Conservation (phyloP, 2,329 filamentous ascomycete genomes). For the Lasiodiplodia sp. region DNA sequence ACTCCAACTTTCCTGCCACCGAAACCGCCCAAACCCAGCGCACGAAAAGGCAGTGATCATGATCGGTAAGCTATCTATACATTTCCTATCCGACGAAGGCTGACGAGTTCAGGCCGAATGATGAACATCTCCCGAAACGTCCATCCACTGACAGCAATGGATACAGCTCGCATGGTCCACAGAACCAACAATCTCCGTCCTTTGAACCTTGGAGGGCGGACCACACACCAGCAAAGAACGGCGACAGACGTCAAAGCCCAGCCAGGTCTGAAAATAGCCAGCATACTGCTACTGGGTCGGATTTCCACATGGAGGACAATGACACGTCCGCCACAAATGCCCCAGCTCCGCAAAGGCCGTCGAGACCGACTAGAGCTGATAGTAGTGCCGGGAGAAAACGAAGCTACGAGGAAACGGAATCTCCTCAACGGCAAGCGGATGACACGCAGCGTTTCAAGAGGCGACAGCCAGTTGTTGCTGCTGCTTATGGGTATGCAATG, state of each 20-base stretch:
- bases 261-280: slow-evolving; percentile 45
- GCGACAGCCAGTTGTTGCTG: slow-evolving; percentile 43
- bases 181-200: slow-evolving; percentile 34
- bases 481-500: slow-evolving; percentile 43
- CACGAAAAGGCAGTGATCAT: slow-evolving; percentile 1
- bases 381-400: slow-evolving; percentile 45
- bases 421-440: slow-evolving; percentile 43
- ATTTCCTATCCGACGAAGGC: not conserved
- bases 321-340: slow-evolving; percentile 30
- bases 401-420: slow-evolving; percentile 45
- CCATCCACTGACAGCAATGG: slow-evolving; percentile 1
- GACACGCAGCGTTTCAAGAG: slow-evolving; percentile 46
- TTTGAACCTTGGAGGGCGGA: slow-evolving; percentile 36
- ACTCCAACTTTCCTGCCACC: slow-evolving; percentile 4
- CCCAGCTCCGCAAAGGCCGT: slow-evolving; percentile 33
- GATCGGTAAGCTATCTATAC: not conserved
- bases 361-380: slow-evolving; percentile 40
- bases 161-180: slow-evolving; percentile 21
- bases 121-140: slow-evolving; percentile 1
- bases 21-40: not conserved
- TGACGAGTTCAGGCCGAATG: not conserved
- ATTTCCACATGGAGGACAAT: slow-evolving; percentile 40
- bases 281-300: slow-evolving; percentile 43
- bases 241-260: slow-evolving; percentile 40
- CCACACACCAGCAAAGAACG: slow-evolving; percentile 34